Percentiles rank a stretch among this genome's conserved stretches.
These are phyloP conservation scores for Penicillium sp. DNA, from an alignment of 2,329 filamentous ascomycete genomes.

Conservation along the genomic window DNA sequence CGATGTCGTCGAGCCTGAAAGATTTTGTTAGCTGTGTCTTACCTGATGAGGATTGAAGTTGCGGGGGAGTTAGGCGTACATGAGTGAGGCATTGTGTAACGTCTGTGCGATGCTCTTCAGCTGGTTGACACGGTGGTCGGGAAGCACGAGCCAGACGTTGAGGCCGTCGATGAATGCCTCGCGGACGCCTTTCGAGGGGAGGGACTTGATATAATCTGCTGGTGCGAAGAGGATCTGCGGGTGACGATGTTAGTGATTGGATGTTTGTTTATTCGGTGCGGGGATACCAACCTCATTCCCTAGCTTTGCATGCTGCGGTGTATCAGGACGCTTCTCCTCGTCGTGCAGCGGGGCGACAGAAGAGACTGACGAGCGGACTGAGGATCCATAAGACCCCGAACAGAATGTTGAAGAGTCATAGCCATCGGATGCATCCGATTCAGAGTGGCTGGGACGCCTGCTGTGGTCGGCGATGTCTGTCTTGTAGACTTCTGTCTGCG, in stretches of 20 bases:
- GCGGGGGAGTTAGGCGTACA: conserved; percentile 27
- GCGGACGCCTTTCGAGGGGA: conserved; percentile 45
- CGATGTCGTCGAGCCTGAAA: conserved; percentile 64
- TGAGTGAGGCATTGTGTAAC: conserved; percentile 47
- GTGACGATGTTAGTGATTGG: not conserved
- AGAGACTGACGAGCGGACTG: conserved; percentile 4
- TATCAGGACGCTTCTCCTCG: not conserved
- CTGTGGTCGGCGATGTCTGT: not conserved
- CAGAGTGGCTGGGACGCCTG: not conserved
- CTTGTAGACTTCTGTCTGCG: not conserved
- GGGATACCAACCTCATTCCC: not conserved
- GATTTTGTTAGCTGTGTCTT: not conserved
- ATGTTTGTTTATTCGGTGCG: not conserved
- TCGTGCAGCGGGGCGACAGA: not conserved
- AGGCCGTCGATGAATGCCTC: conserved; percentile 44
- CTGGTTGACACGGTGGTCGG: conserved; percentile 34
- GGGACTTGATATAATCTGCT: conserved; percentile 34
- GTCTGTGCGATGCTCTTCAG: conserved; percentile 42
- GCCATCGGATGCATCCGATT: conserved; percentile 4
- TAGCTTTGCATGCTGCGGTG: not conserved
- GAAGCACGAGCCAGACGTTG: conserved; percentile 44
- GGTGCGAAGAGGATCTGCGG: conserved; percentile 9
- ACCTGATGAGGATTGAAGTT: not conserved
- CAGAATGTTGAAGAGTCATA: conserved; percentile 5
- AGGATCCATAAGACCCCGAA: not conserved